These are phyloP conservation scores for Symbiotaphrina buchneri DNA, from an alignment of 495 filamentous ascomycete species.

Conservation along the genomic window DNA sequence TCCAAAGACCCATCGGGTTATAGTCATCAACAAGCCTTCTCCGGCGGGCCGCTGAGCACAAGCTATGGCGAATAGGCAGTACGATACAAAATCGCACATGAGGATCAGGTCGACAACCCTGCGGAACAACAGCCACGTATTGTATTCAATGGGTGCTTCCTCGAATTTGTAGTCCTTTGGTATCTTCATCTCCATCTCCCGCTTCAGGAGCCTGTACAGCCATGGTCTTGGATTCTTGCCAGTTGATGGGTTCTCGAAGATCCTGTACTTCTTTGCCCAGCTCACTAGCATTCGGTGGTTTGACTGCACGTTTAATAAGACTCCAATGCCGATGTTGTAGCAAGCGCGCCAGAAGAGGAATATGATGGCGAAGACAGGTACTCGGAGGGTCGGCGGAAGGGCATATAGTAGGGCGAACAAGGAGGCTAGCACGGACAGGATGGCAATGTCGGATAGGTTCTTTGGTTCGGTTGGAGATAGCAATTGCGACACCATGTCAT, in stretches of 20 bases:
- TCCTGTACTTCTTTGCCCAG: constrained; percentile 66
- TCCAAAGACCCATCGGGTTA: constrained; percentile 62
- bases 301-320: constrained; percentile 72
- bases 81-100: constrained; percentile 96
- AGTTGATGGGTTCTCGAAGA: constrained; percentile 65
- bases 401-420: constrained; percentile 50
- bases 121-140: constrained; percentile 93
- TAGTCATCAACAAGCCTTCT: constrained; percentile 45
- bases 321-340: constrained; percentile 90
- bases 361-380: constrained; percentile 53
- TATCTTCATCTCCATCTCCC: constrained; percentile 85
- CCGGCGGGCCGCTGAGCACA: constrained; percentile 51
- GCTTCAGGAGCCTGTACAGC: constrained; percentile 63
- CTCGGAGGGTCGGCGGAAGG: constrained; percentile 40
- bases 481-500: constrained; percentile 97
- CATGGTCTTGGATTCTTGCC: constrained; percentile 62
- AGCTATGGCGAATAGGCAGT: constrained; percentile 84
- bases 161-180: constrained; percentile 86
- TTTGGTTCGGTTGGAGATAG: constrained; percentile 90
- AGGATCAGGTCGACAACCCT: constrained; percentile 87
- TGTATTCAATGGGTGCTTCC: constrained; percentile 86
- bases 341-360: constrained; percentile 83
- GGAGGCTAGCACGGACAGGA: constrained; percentile 55
- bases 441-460: constrained; percentile 65
- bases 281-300: constrained; percentile 64